Conservation (phyloP, 768 basidiomycete genomes). For the Suillus bovinus region DNA sequence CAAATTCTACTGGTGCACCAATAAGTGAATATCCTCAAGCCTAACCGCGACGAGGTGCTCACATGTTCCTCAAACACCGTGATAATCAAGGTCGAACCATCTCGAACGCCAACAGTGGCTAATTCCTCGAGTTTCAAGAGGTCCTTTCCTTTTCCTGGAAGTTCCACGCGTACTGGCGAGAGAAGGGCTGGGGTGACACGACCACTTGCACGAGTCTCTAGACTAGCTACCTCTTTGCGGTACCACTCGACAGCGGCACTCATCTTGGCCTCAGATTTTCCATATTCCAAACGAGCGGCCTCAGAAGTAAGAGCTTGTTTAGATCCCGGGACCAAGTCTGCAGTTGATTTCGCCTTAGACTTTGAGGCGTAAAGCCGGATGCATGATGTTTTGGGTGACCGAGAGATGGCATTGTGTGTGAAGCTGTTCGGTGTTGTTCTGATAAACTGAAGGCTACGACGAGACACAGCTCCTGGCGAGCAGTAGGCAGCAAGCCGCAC, state of each 20-base stretch:
- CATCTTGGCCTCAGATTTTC: constrained; percentile 67
- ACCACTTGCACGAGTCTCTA: constrained; percentile 73
- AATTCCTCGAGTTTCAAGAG: constrained; percentile 60
- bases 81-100: constrained; percentile 71
- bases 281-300: constrained; percentile 57
- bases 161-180: constrained; percentile 61
- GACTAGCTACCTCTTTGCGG: constrained; percentile 71
- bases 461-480: not conserved
- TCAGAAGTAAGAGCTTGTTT: constrained; percentile 57
- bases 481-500: not conserved
- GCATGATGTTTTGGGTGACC: not conserved
- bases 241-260: constrained; percentile 65
- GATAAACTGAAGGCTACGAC: not conserved
- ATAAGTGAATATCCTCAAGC: constrained; percentile 16
- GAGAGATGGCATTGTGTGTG: not conserved
- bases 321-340: constrained; percentile 66
- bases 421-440: not conserved
- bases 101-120: constrained; percentile 78
- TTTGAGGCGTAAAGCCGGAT: constrained; percentile 31
- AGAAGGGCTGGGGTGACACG: constrained; percentile 75
- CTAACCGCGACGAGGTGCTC: constrained; percentile 26
- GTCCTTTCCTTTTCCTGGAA: constrained; percentile 40
- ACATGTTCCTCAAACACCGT: constrained; percentile 82
- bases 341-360: constrained; percentile 47
- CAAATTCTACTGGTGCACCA: constrained; percentile 55